Conservation (phyloP, 2,329 filamentous ascomycete genomes). For the Pezicula radicicola region DNA sequence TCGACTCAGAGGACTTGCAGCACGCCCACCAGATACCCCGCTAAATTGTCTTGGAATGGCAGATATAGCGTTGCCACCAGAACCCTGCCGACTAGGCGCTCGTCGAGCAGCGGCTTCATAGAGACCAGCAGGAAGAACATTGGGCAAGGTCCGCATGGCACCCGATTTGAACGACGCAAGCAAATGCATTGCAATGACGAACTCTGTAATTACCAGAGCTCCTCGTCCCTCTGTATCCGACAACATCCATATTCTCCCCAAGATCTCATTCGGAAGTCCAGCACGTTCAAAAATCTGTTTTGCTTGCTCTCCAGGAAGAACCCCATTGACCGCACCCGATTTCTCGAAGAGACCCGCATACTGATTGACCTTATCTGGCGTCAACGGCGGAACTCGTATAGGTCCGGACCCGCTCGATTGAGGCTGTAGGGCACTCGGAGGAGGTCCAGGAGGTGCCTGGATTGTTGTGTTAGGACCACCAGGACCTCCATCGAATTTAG, state of each 20-base stretch:
- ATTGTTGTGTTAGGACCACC: slow-evolving; percentile 38
- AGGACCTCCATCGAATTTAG: slow-evolving; percentile 80
- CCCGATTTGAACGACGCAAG: slow-evolving; percentile 88
- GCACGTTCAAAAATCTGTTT: slow-evolving; percentile 96
- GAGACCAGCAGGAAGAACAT: slow-evolving; percentile 75
- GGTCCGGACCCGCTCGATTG: slow-evolving; percentile 62
- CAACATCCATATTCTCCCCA: slow-evolving; percentile 95
- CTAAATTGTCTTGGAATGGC: slow-evolving; percentile 82
- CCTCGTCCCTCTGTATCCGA: slow-evolving; percentile 93
- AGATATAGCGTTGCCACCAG: slow-evolving; percentile 46
- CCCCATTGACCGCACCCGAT: slow-evolving; percentile 72
- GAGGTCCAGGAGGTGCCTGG: slow-evolving; percentile 43
- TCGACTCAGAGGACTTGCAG: slow-evolving; percentile 55
- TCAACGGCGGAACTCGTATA: slow-evolving; percentile 84
- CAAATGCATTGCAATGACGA: slow-evolving; percentile 97
- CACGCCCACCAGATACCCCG: slow-evolving; percentile 54
- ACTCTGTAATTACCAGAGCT: slow-evolving; percentile 81
- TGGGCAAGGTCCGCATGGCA: slow-evolving; percentile 74
- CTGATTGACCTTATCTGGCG: slow-evolving; percentile 83
- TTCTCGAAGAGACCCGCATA: slow-evolving; percentile 90
- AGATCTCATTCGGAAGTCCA: slow-evolving; percentile 79
- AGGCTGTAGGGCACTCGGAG: slow-evolving; percentile 42
- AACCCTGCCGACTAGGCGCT: slow-evolving; percentile 38
- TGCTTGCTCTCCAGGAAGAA: slow-evolving; percentile 81
- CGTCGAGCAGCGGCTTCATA: slow-evolving; percentile 86